phyloP scores from a whole-genome alignment of 2,329 filamentous ascomycete species.

The Cytospora piceae region DNA sequence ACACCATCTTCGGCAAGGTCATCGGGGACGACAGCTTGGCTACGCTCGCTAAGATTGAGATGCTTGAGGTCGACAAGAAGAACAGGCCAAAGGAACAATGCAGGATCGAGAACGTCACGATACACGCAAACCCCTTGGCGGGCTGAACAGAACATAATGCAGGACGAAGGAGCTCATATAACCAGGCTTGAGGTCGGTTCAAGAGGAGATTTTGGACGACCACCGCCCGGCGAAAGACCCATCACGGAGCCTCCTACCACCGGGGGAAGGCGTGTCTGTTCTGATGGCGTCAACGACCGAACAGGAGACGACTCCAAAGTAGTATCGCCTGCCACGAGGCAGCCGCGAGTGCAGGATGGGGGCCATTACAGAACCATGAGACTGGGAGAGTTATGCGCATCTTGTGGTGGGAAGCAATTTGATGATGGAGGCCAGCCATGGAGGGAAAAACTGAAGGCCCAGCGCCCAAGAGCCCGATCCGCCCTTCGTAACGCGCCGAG shows the following conservation, averaged over 20 bases:
- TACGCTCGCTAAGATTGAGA: constrained; percentile 73
- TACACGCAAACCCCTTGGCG: constrained; percentile 81
- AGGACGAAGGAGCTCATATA: background rate
- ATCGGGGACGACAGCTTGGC: constrained; percentile 66
- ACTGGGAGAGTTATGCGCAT: background rate
- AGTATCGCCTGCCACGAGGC: background rate
- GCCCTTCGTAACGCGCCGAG: background rate
- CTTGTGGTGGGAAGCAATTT: background rate
- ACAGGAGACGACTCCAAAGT: background rate
- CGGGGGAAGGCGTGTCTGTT: background rate
- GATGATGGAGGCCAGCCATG: background rate
- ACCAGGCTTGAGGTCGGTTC: background rate
- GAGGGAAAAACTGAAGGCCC: background rate
- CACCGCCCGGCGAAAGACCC: background rate
- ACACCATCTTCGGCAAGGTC: constrained; percentile 81
- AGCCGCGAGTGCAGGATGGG: background rate
- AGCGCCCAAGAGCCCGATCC: background rate
- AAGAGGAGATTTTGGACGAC: background rate
- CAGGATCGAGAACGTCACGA: constrained; percentile 68
- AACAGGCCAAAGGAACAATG: constrained; percentile 69
- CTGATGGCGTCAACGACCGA: background rate
- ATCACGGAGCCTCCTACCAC: background rate
- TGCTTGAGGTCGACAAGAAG: constrained; percentile 76
- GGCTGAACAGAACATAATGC: constrained; percentile 44
- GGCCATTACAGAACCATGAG: background rate